Evolutionary conservation across 495 filamentous ascomycete genomes (phyloP).

Genomic region (Echria macrotheca): DNA sequence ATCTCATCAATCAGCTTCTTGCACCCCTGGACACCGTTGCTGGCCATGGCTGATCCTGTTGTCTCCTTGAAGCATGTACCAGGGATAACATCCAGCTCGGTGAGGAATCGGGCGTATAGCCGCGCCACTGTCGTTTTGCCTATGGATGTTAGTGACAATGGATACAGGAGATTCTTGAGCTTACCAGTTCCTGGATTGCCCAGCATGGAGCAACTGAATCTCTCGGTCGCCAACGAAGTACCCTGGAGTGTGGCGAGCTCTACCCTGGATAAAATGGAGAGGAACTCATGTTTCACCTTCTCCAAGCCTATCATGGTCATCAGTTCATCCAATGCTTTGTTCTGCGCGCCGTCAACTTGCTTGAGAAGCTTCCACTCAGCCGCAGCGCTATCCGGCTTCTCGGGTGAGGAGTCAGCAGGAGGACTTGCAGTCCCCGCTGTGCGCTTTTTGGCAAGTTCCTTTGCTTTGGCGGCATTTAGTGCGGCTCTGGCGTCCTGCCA

Average conservation of each 20-base stretch:
- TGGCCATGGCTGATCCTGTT: slow-evolving; percentile 62
- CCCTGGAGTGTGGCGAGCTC: slow-evolving; percentile 56
- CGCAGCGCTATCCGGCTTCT: slow-evolving; percentile 17
- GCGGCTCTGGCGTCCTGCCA: background rate
- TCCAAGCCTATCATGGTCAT: slow-evolving; percentile 73
- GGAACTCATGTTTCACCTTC: slow-evolving; percentile 58
- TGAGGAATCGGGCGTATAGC: slow-evolving; percentile 64
- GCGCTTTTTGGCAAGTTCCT: background rate
- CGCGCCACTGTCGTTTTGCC: slow-evolving; percentile 82
- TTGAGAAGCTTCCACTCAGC: slow-evolving; percentile 62
- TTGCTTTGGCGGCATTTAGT: slow-evolving; percentile 5
- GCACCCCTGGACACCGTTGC: slow-evolving; percentile 52
- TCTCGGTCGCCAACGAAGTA: slow-evolving; percentile 49
- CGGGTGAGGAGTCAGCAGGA: background rate
- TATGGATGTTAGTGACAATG: slow-evolving; percentile 18
- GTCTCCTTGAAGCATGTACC: slow-evolving; percentile 56
- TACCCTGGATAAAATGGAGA: slow-evolving; percentile 62
- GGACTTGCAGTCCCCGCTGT: background rate
- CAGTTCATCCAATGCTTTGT: slow-evolving; percentile 54
- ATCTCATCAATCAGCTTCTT: slow-evolving; percentile 56
- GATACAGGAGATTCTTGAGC: background rate
- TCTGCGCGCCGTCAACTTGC: slow-evolving; percentile 40
- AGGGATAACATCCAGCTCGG: slow-evolving; percentile 53
- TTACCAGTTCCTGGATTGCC: slow-evolving; percentile 79
- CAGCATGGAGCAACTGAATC: slow-evolving; percentile 59